Conservation (phyloP, 2,329 filamentous ascomycete genomes). For the Cladophialophora exuberans region DNA sequence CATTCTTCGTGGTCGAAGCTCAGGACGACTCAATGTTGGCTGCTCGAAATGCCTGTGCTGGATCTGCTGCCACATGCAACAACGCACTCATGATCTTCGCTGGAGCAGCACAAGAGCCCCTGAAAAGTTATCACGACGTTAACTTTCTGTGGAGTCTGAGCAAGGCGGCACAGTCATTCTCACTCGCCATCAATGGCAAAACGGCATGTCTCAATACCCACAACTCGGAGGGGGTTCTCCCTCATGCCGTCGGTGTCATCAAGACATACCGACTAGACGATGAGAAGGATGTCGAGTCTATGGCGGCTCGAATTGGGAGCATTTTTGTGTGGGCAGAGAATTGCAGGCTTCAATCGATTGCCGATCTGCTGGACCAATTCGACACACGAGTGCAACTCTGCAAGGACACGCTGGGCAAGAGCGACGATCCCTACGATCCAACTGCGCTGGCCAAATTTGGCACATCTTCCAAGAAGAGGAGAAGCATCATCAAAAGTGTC, state of each 20-base stretch:
- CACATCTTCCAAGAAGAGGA: background rate
- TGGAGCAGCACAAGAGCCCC: slow-evolving; percentile 20
- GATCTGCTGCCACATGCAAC: slow-evolving; percentile 31
- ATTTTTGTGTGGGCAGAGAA: slow-evolving; percentile 31
- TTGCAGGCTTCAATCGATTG: slow-evolving; percentile 26
- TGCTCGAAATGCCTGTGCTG: slow-evolving; percentile 26
- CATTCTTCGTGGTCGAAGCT: slow-evolving; percentile 31
- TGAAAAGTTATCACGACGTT: slow-evolving; percentile 10
- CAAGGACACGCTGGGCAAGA: background rate
- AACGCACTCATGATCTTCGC: slow-evolving; percentile 32
- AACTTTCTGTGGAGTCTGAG: slow-evolving; percentile 25
- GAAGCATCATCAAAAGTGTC: slow-evolving; percentile 16
- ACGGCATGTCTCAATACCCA: slow-evolving; percentile 30
- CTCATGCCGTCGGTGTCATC: slow-evolving; percentile 25
- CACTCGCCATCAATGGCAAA: slow-evolving; percentile 30
- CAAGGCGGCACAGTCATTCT: slow-evolving; percentile 31
- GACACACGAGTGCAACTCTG: slow-evolving; percentile 19
- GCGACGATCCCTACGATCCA: slow-evolving; percentile 2
- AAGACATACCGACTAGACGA: slow-evolving; percentile 28
- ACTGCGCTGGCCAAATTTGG: slow-evolving; percentile 8
- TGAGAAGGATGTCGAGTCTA: slow-evolving; percentile 26
- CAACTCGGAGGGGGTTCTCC: slow-evolving; percentile 27
- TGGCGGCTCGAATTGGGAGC: slow-evolving; percentile 25
- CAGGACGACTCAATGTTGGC: slow-evolving; percentile 28
- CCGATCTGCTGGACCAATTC: slow-evolving; percentile 25